Conservation (phyloP, 805 yeast genomes). For the Pichia paraexigua region DNA sequence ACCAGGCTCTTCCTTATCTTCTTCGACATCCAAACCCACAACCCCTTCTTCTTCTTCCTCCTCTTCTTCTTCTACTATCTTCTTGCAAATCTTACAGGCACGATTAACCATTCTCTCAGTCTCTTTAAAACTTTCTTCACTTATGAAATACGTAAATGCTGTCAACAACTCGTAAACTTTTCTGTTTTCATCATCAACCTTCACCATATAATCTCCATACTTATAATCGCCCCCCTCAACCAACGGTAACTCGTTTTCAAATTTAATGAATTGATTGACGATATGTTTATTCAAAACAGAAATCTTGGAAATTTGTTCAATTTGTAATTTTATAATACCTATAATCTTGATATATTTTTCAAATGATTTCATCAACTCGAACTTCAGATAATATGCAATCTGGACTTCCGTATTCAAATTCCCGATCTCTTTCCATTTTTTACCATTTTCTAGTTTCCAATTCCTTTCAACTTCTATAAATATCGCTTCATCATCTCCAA, state of each 20-base stretch:
- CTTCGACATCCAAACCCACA: neutral
- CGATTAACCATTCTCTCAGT: neutral
- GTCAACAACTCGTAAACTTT: slow-evolving; percentile 6
- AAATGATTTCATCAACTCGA: slow-evolving; percentile 11
- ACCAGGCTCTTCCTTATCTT: neutral
- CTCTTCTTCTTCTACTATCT: neutral
- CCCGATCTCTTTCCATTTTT: slow-evolving; percentile 17
- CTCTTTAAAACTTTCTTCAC: neutral
- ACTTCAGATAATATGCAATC: slow-evolving; percentile 13
- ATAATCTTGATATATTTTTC: slow-evolving; percentile 2
- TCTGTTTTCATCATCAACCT: slow-evolving; percentile 13
- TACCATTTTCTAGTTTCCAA: slow-evolving; percentile 18
- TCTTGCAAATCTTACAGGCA: neutral
- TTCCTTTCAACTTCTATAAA: slow-evolving; percentile 14
- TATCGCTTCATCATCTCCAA: neutral
- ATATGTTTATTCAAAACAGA: slow-evolving; percentile 9
- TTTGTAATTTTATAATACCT: slow-evolving; percentile 7
- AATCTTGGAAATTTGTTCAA: slow-evolving; percentile 11
- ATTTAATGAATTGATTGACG: slow-evolving; percentile 9
- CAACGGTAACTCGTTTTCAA: slow-evolving; percentile 11
- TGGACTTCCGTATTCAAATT: slow-evolving; percentile 16
- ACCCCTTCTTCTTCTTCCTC: neutral
- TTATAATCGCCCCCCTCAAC: neutral
- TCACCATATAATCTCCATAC: slow-evolving; percentile 8
- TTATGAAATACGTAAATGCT: neutral